Base-by-base conservation (phyloP, 2,329 filamentous ascomycete species). In the Diplodia corticola region DNA sequence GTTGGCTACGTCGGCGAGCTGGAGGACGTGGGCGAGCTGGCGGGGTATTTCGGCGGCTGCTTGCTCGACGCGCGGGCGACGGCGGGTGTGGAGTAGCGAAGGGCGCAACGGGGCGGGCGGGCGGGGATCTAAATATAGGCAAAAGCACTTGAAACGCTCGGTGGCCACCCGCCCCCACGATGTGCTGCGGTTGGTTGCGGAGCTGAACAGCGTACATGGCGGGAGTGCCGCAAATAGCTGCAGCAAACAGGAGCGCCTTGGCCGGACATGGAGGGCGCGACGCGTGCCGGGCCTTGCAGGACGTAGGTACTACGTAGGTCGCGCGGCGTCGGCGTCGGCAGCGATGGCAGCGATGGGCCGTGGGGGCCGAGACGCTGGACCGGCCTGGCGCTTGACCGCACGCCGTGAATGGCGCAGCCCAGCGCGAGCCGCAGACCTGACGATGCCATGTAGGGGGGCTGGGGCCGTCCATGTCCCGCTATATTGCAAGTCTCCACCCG, bases 1-100 rank as follows among this genome's bases (percentile, higher is more conserved):
- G 84, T 91, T 35, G 82, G 78, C 0, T 78, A 73, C 61, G 70
- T 84, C 22, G 79, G 79, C 5, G 74, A 74, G 30, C 30, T 80
- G 54, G 75, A 79, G 37, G 72, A 72, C 67, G 73, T 73, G 61
- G 57, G 65, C 28, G 75, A 71, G 0, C 69, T 78, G 17, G 75
- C 77, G 66, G 63, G 48, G 50, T 78, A 64, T 49, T 69, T 69
- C 40, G 33, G 20, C 2, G 63, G 67, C 13, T 30, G 53, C n/a
- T 33, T 69, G 54, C 22, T 65, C 6, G 67, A 68, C 9, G 33
- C 44, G 24, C 28, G 37, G 59, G n/a, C n/a, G n/a, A n/a, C n/a
- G n/a, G n/a, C n/a, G n/a, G 33, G 33, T 35, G 33, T 10, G 33
- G 7, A 1, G 33, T 35, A 35, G 33, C n/a, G n/a, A n/a, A n/a